Evolutionary conservation across 2,329 filamentous ascomycete genomes (phyloP).

Genomic region (Paecilomyces formosus): DNA sequence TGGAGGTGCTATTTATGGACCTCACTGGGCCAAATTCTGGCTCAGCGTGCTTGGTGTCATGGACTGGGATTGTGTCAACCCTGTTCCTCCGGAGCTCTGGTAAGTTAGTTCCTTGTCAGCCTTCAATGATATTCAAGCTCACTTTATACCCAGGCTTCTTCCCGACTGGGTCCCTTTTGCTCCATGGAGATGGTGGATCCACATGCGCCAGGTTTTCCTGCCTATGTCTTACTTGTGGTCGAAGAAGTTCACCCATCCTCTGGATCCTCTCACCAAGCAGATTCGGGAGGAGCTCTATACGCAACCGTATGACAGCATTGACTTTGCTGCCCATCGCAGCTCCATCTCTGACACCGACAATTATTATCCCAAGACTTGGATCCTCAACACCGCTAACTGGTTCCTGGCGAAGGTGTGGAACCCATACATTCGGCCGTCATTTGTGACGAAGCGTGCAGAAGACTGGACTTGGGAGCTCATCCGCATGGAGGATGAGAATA

Average conservation of each 20-base stretch:
- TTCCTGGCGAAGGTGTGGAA: conserved; percentile 71
- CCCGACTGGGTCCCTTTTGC: conserved; percentile 86
- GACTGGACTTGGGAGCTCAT: conserved; percentile 76
- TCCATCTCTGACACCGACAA: conserved; percentile 74
- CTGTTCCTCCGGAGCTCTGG: conserved; percentile 90
- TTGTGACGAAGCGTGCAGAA: conserved; percentile 64
- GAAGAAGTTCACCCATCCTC: conserved; percentile 68
- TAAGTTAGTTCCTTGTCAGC: conserved; percentile 20
- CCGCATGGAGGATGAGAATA: conserved; percentile 88
- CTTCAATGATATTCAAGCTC: conserved; percentile 3
- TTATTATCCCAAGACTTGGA: conserved; percentile 83
- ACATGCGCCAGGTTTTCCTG: conserved; percentile 93
- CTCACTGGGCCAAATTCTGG: conserved; percentile 98
- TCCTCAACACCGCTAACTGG: conserved; percentile 74
- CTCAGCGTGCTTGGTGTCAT: conserved; percentile 74
- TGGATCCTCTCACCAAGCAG: conserved; percentile 64
- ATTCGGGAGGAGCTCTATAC: conserved; percentile 77
- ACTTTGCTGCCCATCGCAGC: conserved; percentile 73
- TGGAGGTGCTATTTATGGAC: conserved; percentile 73
- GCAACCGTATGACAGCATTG: conserved; percentile 67
- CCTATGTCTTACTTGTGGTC: conserved; percentile 90
- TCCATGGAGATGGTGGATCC: conserved; percentile 96
- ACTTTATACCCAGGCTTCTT: conserved; percentile 47
- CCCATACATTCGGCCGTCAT: conserved; percentile 63
- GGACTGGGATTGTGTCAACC: conserved; percentile 90